These are phyloP conservation scores for Beauveria caledonica DNA, from an alignment of 2,329 filamentous ascomycete genomes.

Conservation along the genomic window DNA sequence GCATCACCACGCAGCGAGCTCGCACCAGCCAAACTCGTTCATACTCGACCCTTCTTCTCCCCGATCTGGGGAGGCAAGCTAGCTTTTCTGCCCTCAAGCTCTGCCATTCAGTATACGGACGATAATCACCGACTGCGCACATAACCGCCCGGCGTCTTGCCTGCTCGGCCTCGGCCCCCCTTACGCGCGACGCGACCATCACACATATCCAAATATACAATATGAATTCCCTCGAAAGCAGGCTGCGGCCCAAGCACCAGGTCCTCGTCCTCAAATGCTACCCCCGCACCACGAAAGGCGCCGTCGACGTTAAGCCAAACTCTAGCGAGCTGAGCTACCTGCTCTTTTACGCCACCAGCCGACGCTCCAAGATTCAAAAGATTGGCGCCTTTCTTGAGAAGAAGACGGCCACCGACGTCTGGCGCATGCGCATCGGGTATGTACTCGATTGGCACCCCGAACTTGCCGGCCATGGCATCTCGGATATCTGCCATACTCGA, in stretches of 20 bases:
- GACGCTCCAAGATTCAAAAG: constrained; percentile 91
- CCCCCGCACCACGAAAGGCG: constrained; percentile 82
- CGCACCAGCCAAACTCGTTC: neutral
- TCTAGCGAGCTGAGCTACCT: constrained; percentile 95
- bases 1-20: neutral
- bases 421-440: constrained; percentile 78
- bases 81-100: neutral
- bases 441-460: constrained; percentile 18
- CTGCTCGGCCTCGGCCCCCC: neutral
- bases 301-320: constrained; percentile 90
- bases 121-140: neutral
- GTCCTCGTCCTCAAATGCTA: constrained; percentile 95
- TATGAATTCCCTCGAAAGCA: constrained; percentile 60
- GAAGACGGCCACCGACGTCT: constrained; percentile 86
- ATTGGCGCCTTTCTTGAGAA: constrained; percentile 92
- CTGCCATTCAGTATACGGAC: neutral
- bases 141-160: neutral
- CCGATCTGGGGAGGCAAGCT: neutral
- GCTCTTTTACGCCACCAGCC: constrained; percentile 91
- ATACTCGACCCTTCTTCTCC: neutral
- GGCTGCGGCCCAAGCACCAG: constrained; percentile 89
- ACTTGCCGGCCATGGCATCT: neutral
- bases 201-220: constrained; percentile 12
- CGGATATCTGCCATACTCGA: neutral
- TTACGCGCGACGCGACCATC: neutral